Conservation (phyloP, 2,329 filamentous ascomycete species). For the Hymenoscyphus linearis region DNA sequence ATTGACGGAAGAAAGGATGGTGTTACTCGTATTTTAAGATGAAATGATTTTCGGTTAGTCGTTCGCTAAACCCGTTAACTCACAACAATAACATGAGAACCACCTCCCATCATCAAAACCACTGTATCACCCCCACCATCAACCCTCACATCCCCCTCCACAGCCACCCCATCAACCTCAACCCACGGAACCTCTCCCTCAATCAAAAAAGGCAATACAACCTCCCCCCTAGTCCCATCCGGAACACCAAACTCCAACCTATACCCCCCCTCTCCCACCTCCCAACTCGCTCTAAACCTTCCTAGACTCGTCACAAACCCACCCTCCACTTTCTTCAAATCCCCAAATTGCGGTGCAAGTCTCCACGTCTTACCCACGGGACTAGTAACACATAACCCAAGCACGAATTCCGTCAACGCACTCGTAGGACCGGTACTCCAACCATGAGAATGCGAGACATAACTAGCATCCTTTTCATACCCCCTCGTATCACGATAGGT, state of each 20-base stretch:
- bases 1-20: too few relatives aligned
- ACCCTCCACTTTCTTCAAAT: conserved; percentile 35
- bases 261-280: conserved; percentile 22
- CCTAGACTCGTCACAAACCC: conserved; percentile 37
- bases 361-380: conserved; percentile 34
- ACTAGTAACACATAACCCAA: conserved; percentile 37
- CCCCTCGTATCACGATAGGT: conserved; percentile 49
- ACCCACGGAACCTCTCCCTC: not conserved
- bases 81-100: not conserved
- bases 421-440: conserved; percentile 44
- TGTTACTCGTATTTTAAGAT: too few relatives aligned
- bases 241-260: conserved; percentile 13
- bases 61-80: not conserved
- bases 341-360: conserved; percentile 38
- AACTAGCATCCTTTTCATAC: conserved; percentile 40
- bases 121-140: not conserved
- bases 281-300: conserved; percentile 34
- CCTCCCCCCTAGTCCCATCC: conserved; percentile 9
- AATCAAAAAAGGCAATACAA: conserved; percentile 8
- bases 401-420: conserved; percentile 39
- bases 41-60: not conserved
- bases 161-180: not conserved
- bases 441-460: conserved; percentile 44
- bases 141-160: not conserved
- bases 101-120: not conserved